phyloP scores from a whole-genome alignment of 1,284 basidiomycete species.

The Mrakiaceae sp. region DNA sequence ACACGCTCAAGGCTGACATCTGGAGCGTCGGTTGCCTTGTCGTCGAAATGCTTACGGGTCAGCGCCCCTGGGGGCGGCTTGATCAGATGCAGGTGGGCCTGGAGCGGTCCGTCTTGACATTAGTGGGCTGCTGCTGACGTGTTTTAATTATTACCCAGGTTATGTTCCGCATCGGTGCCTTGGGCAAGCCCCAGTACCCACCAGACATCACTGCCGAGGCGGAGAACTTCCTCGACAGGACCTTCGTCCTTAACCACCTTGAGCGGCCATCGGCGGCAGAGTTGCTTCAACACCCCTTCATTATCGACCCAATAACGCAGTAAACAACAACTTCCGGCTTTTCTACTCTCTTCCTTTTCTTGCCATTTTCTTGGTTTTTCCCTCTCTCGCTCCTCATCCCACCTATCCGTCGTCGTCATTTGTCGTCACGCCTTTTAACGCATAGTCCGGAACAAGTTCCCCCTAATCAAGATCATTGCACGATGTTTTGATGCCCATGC shows the following conservation, averaged over 20 bases:
- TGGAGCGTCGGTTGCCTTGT: constrained; percentile 97
- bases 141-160: no score
- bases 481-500: no score
- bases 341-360: no score
- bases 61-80: constrained; percentile 92
- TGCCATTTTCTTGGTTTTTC: no score
- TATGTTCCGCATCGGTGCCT: constrained; percentile 63
- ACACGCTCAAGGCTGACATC: constrained; percentile 92
- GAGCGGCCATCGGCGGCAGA: constrained; percentile 68
- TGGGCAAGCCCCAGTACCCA: constrained; percentile 69
- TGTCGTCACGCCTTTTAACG: no score
- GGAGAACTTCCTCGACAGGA: constrained; percentile 67
- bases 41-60: constrained; percentile 96
- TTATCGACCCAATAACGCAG: constrained; percentile 28
- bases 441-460: no score
- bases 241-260: constrained; percentile 74
- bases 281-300: constrained; percentile 64
- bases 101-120: no score
- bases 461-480: no score
- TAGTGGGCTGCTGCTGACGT: no score
- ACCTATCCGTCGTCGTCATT: no score
- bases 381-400: no score
- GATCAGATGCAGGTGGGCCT: constrained; percentile 93
- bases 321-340: no score
- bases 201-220: constrained; percentile 77